Percentiles rank a stretch among this genome's conserved stretches.
phyloP scores from a whole-genome alignment of 305 asterid species.

The Stenogyne calaminthoides region DNA sequence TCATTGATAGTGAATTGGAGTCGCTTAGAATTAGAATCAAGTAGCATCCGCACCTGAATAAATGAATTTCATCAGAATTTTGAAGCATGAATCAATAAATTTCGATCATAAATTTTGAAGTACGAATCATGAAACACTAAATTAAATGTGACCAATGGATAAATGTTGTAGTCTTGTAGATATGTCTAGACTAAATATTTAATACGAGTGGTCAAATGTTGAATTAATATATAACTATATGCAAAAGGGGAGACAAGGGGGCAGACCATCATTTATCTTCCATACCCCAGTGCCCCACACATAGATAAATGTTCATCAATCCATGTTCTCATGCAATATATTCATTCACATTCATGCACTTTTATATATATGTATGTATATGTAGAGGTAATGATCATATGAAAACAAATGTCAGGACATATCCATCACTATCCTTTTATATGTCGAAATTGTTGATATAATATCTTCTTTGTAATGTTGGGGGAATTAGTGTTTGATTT shows the following conservation, averaged over 20 bases:
- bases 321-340: neutral
- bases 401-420: no score
- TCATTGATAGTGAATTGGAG: neutral
- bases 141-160: no score
- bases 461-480: neutral
- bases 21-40: no score
- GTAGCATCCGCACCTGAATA: no score
- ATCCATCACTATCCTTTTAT: neutral
- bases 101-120: neutral
- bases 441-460: neutral
- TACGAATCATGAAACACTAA: neutral
- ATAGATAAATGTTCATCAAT: neutral
- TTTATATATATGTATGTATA: neutral
- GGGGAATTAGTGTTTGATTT: neutral
- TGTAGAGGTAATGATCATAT: no score
- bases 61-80: neutral
- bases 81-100: neutral
- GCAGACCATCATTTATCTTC: constrained; percentile 11
- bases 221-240: no score
- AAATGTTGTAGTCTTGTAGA: constrained; percentile 1
- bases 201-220: neutral
- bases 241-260: constrained; percentile 3
- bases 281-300: constrained; percentile 1
- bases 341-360: constrained; percentile 24
- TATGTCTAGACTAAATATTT: neutral